Base-by-base conservation (phyloP, 257 asterid genomes). In the Salvia hispanica region DNA sequence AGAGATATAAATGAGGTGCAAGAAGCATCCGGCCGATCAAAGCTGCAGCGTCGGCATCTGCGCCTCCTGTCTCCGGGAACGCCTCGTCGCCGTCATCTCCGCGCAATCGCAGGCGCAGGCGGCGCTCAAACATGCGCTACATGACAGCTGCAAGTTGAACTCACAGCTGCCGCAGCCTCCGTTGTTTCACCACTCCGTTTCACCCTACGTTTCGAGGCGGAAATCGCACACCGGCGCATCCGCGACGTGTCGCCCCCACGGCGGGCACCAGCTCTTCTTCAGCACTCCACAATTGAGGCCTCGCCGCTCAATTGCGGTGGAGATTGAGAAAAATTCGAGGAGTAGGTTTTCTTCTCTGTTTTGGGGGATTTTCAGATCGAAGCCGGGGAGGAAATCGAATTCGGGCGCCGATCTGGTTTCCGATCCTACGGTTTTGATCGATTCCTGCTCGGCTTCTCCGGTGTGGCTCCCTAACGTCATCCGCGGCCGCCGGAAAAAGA, bases 1-100 rank as follows among this genome's bases (percentile, higher is more conserved):
- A 63, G 31, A 25, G 31, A 25, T 1, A 25, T 25, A 72, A 25
- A 84, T 84, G 90, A 76, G 79, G 85, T 84, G 90, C 50, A 82
- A 67, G 74, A 84, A 72, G 52, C 90, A 84, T 45, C 84, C 73
- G 43, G 48, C 67, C 47, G 90, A 84, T 67, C 43, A 31, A 7
- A 84, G 81, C 45, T 63, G 87, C 83, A 25, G 78, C 57, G 81
- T 66, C 75, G 90, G 90, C 78, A 84, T 84, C 53, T 84, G 90
- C 81, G 88, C 90, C 78, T 60, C 87, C 74, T 84, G 90, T 67
- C 87, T 84, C 80, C 85, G 84, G 2, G 78, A 79, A 2, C 82
- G 87, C 9, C 84, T 84, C 61, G 10, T 47, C 64, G 74, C 74
- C 37, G 62, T 84, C 47, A 78, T 80, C 71, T 80, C 83, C 8